A percentile compares a stretch with the other conserved stretches of the same genome.
phyloP scores from a whole-genome alignment of 129 eudicot species.

The Dittrichia graveolens region DNA sequence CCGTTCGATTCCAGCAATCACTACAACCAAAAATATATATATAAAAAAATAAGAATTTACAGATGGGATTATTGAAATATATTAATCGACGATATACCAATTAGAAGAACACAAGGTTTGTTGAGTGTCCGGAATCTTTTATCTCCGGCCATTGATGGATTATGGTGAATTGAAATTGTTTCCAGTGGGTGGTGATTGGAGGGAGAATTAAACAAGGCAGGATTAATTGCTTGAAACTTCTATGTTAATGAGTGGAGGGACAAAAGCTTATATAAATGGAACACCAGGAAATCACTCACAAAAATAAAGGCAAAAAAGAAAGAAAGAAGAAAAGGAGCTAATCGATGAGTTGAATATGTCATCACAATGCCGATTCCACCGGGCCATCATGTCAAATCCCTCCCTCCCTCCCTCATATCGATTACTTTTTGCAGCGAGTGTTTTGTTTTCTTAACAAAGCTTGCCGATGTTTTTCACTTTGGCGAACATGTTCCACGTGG shows the following conservation, averaged over 20 bases:
- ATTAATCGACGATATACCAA: conserved; percentile 43
- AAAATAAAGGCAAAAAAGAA: background rate
- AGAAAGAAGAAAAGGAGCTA: background rate
- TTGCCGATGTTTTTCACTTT: no score
- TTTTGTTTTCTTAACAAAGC: no score
- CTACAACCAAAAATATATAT: conserved; percentile 26
- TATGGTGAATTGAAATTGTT: background rate
- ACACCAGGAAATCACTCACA: conserved; percentile 10
- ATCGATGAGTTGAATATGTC: conserved; percentile 25
- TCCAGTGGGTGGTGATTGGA: conserved; percentile 22
- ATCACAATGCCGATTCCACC: conserved; percentile 19
- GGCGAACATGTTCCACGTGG: no score
- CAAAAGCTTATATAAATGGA: conserved; percentile 12
- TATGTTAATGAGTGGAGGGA: conserved; percentile 17
- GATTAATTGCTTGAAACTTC: conserved; percentile 13
- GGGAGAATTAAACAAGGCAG: conserved; percentile 23
- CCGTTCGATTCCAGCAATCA: conserved; percentile 88
- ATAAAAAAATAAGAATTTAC: background rate
- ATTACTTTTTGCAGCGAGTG: background rate
- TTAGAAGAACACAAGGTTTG: conserved; percentile 75
- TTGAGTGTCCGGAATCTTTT: conserved; percentile 45
- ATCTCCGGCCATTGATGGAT: conserved; percentile 36
- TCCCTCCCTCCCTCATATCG: background rate
- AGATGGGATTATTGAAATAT: background rate
- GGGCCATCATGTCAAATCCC: background rate